phyloP scores from a whole-genome alignment of 495 filamentous ascomycete genomes.

The Penicillium cosmopolitanum region DNA sequence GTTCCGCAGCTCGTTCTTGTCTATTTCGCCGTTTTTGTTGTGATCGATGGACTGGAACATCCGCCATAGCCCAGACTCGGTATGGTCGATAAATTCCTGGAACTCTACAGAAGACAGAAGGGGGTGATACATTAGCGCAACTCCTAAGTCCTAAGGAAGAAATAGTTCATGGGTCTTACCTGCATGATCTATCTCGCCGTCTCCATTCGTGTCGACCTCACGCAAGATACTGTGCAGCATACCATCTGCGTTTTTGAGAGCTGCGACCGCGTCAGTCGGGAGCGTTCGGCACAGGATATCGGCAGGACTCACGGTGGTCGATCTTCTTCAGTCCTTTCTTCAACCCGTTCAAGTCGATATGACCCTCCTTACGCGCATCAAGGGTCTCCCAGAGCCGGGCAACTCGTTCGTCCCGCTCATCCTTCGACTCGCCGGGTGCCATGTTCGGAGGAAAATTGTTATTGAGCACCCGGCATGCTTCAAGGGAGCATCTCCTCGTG shows the following conservation, averaged over 20 bases:
- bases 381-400: constrained; percentile 79
- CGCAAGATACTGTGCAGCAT: constrained; percentile 79
- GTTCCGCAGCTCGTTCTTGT: constrained; percentile 76
- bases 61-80: constrained; percentile 76
- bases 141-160: background rate
- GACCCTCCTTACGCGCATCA: constrained; percentile 73
- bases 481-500: constrained; percentile 20
- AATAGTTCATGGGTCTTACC: constrained; percentile 55
- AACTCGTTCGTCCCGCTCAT: constrained; percentile 74
- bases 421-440: constrained; percentile 63
- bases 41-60: constrained; percentile 89
- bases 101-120: constrained; percentile 65
- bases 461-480: constrained; percentile 48
- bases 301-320: constrained; percentile 79
- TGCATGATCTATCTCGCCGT: constrained; percentile 87
- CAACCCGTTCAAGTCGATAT: constrained; percentile 79
- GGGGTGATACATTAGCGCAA: constrained; percentile 8
- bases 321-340: constrained; percentile 84
- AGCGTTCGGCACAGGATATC: constrained; percentile 29
- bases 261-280: constrained; percentile 44
- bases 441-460: constrained; percentile 46
- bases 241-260: constrained; percentile 91
- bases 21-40: constrained; percentile 84
- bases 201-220: constrained; percentile 80
- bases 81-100: constrained; percentile 79